phyloP scores from a whole-genome alignment of 371 early-diverging fungal species.

The Mucor circinelloides region DNA sequence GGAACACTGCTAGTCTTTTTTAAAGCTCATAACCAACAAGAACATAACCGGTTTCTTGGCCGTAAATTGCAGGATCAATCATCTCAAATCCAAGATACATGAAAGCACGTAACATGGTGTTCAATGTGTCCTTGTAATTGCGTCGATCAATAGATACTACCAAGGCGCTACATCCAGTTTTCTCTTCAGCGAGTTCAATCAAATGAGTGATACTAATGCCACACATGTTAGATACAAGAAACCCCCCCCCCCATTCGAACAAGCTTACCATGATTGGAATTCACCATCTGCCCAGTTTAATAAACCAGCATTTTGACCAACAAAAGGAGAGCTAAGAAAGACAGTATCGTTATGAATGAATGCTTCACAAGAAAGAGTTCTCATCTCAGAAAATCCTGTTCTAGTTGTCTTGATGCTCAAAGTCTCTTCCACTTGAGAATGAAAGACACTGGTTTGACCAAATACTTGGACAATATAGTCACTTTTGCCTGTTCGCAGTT shows the following conservation, averaged over 20 bases:
- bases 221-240: background rate
- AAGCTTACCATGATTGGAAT: slow-evolving; percentile 46
- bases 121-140: slow-evolving; percentile 25
- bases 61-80: slow-evolving; percentile 55
- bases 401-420: slow-evolving; percentile 29
- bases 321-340: slow-evolving; percentile 42
- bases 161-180: slow-evolving; percentile 41
- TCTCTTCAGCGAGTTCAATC: slow-evolving; percentile 55
- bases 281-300: slow-evolving; percentile 46
- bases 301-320: slow-evolving; percentile 28
- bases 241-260: background rate
- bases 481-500: slow-evolving; percentile 9
- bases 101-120: slow-evolving; percentile 53
- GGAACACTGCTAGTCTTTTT: background rate
- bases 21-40: slow-evolving; percentile 59
- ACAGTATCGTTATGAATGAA: slow-evolving; percentile 48
- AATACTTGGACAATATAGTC: slow-evolving; percentile 43
- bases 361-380: slow-evolving; percentile 41
- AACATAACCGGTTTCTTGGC: slow-evolving; percentile 52
- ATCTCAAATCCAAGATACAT: slow-evolving; percentile 69
- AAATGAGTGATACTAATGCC: slow-evolving; percentile 42
- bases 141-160: slow-evolving; percentile 39
- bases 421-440: slow-evolving; percentile 32
- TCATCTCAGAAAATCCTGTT: slow-evolving; percentile 8
- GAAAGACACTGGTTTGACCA: slow-evolving; percentile 27